phyloP scores from a whole-genome alignment of 257 asterid genomes.

The Cruciata laevipes region DNA sequence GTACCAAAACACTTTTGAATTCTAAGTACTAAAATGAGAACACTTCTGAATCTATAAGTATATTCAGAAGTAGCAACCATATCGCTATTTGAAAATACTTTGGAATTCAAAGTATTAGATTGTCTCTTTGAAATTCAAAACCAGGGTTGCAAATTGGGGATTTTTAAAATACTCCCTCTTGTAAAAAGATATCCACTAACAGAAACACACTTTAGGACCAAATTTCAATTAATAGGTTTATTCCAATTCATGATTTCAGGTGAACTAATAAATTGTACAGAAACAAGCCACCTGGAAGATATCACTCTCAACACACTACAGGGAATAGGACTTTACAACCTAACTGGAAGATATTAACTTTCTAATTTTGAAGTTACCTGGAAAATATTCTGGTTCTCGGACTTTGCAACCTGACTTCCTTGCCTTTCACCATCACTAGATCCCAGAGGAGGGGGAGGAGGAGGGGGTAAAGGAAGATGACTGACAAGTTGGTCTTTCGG shows the following conservation, averaged over 20 bases:
- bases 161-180: too few relatives aligned
- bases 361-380: slow-evolving; percentile 35
- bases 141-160: neutral
- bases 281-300: neutral
- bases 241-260: neutral
- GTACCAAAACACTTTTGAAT: too few relatives aligned
- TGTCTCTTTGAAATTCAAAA: neutral
- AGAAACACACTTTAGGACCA: neutral
- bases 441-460: slow-evolving; percentile 52
- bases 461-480: slow-evolving; percentile 52
- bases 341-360: too few relatives aligned
- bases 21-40: neutral
- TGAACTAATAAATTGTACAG: neutral
- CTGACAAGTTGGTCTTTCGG: slow-evolving; percentile 58
- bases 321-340: neutral
- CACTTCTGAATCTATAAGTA: too few relatives aligned
- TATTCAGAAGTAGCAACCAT: neutral
- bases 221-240: neutral
- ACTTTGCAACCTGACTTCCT: slow-evolving; percentile 27
- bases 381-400: slow-evolving; percentile 45
- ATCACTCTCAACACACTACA: neutral
- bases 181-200: slow-evolving; percentile 20
- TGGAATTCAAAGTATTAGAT: neutral
- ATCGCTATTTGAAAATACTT: neutral
- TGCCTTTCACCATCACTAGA: slow-evolving; percentile 45